Percentiles rank a stretch among this genome's conserved stretches.
phyloP scores from a whole-genome alignment of 2,329 filamentous ascomycete genomes.

The Fusarium keratoplasticum region DNA sequence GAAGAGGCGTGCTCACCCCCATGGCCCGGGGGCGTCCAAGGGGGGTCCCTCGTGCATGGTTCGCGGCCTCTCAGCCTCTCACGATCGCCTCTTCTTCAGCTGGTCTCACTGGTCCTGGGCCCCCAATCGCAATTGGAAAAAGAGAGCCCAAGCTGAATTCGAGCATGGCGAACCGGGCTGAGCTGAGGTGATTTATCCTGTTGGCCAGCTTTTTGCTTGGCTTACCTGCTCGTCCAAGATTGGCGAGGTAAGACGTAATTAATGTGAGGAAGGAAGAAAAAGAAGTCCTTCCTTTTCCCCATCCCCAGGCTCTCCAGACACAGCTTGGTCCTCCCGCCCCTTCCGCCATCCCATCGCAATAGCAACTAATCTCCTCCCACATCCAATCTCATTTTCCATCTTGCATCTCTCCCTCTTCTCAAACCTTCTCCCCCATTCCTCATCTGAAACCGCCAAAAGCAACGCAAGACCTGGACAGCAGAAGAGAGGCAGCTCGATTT shows the following conservation, averaged over 20 bases:
- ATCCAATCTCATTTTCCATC: constrained; percentile 10
- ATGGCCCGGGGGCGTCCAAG: too few species aligned
- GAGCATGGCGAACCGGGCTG: constrained; percentile 2
- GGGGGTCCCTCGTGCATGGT: neutral
- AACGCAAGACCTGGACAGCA: neutral
- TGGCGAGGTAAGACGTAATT: constrained; percentile 30
- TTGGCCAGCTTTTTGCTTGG: neutral
- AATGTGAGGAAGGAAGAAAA: constrained; percentile 16
- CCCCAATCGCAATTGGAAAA: constrained; percentile 27
- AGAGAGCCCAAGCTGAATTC: constrained; percentile 14
- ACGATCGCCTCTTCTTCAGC: constrained; percentile 18
- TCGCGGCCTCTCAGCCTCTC: constrained; percentile 17
- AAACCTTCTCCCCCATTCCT: constrained; percentile 16
- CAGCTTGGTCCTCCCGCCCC: constrained; percentile 26
- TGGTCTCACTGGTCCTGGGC: constrained; percentile 22
- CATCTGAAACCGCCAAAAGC: constrained; percentile 25
- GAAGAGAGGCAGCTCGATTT: neutral
- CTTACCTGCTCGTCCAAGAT: constrained; percentile 24
- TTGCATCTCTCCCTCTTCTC: constrained; percentile 11
- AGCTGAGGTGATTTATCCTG: constrained; percentile 9
- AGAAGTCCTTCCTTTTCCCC: constrained; percentile 26
- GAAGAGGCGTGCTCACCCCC: neutral
- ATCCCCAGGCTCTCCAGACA: constrained; percentile 15
- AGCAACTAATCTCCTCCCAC: constrained; percentile 17
- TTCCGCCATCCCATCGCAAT: constrained; percentile 19